phyloP scores from a whole-genome alignment of 257 asterid genomes.

The Cruciata laevipes region DNA sequence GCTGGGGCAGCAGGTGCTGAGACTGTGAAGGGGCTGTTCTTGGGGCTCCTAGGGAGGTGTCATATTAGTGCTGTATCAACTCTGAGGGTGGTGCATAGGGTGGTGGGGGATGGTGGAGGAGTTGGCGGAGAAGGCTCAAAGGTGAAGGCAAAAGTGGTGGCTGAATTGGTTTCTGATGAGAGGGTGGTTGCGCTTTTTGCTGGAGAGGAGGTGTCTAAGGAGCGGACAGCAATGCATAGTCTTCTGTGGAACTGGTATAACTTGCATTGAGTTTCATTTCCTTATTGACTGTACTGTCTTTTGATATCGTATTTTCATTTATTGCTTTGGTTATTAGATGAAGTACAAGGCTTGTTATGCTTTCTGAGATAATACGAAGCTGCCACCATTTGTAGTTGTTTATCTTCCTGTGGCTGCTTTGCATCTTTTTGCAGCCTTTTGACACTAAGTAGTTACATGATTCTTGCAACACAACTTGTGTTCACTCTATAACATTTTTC shows the following conservation, averaged over 20 bases:
- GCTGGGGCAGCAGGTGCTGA: slow-evolving; percentile 88
- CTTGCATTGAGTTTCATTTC: slow-evolving; percentile 1
- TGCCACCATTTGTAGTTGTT: background rate
- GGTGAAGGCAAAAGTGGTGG: slow-evolving; percentile 64
- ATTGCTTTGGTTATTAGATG: background rate
- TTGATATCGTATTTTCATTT: background rate
- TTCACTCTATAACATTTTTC: background rate
- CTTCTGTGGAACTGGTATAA: slow-evolving; percentile 96
- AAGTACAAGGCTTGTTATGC: background rate
- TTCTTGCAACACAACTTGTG: background rate
- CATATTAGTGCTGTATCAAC: slow-evolving; percentile 83
- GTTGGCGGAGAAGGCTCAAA: slow-evolving; percentile 54
- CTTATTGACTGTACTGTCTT: too few relatives aligned
- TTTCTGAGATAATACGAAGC: background rate
- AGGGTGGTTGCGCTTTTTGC: slow-evolving; percentile 71
- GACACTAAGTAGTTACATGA: background rate
- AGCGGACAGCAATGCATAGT: slow-evolving; percentile 92
- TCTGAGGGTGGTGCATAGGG: slow-evolving; percentile 67
- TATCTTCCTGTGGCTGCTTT: background rate
- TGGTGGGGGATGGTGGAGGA: slow-evolving; percentile 51
- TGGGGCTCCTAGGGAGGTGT: slow-evolving; percentile 77
- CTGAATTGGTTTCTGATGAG: slow-evolving; percentile 84
- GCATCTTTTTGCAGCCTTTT: background rate
- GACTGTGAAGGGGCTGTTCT: slow-evolving; percentile 71
- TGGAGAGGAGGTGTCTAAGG: slow-evolving; percentile 64